These are phyloP conservation scores for Chytriomyces hyalinus DNA, from an alignment of 192 early-diverging fungal genomes.

Conservation along the genomic window DNA sequence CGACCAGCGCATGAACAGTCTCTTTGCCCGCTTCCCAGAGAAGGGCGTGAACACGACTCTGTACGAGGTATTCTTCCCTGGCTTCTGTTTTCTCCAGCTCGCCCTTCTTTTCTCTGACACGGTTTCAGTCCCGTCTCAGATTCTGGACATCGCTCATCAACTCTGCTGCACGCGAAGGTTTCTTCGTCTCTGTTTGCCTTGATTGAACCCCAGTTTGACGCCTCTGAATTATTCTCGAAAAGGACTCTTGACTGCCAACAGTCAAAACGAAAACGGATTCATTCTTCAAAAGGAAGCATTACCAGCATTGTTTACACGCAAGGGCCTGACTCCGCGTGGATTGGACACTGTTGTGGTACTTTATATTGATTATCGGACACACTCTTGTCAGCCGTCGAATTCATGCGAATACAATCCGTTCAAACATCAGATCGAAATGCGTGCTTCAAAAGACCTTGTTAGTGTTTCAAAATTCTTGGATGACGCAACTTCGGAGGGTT, in stretches of 20 bases:
- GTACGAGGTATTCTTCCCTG: not conserved
- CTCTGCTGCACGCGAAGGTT: not conserved
- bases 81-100: too few relatives aligned
- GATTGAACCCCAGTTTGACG: not conserved
- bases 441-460: not conserved
- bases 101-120: not conserved
- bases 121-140: not conserved
- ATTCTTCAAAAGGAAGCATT: not conserved
- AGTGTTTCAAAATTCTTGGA: not conserved
- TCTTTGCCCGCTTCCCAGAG: conserved; percentile 5
- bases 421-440: not conserved
- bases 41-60: not conserved
- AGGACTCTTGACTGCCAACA: not conserved
- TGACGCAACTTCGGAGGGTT: not conserved
- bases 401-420: not conserved
- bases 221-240: not conserved
- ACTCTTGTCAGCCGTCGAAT: not conserved
- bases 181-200: not conserved
- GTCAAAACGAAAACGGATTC: not conserved
- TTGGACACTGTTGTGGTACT: conserved; percentile 11
- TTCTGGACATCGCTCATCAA: not conserved
- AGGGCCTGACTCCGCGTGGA: conserved; percentile 2
- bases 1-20: conserved; percentile 5
- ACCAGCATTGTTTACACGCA: not conserved
- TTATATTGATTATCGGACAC: not conserved